A percentile compares a stretch with the other conserved stretches of the same genome.
These are phyloP conservation scores for Spongispora temasekensis DNA, from an alignment of 1,284 basidiomycete species.

Conservation along the genomic window DNA sequence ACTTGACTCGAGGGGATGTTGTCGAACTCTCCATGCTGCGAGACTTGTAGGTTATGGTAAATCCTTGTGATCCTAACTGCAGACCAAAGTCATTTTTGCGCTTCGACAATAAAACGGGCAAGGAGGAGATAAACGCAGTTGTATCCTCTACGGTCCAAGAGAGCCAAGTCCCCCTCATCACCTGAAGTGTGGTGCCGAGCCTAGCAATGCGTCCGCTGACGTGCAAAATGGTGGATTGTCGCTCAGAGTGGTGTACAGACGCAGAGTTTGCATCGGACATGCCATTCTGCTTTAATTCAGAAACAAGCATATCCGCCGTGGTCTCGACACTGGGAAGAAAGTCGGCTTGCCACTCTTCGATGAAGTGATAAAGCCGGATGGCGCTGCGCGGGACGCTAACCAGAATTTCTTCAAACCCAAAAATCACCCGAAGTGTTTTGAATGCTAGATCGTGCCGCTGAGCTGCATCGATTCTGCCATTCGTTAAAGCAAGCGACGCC, in stretches of 20 bases:
- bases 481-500: constrained; percentile 54
- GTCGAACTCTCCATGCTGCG: constrained; percentile 37
- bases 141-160: constrained; percentile 65
- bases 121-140: constrained; percentile 48
- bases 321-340: constrained; percentile 72
- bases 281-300: constrained; percentile 53
- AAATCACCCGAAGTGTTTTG: constrained; percentile 44
- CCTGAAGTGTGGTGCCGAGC: constrained; percentile 63
- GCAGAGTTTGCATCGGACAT: constrained; percentile 24
- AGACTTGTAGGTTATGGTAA: constrained; percentile 59
- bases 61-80: constrained; percentile 62
- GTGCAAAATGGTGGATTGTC: constrained; percentile 39
- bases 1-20: constrained; percentile 50
- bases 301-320: constrained; percentile 62
- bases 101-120: constrained; percentile 37
- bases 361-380: constrained; percentile 70
- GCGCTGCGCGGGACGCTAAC: constrained; percentile 77
- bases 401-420: constrained; percentile 47
- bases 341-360: constrained; percentile 78
- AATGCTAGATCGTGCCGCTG: constrained; percentile 45
- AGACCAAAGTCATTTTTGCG: constrained; percentile 56
- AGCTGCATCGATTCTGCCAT: constrained; percentile 47
- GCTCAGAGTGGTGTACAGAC: constrained; percentile 27
- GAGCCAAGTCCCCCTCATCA: constrained; percentile 85
- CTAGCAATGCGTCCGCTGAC: constrained; percentile 53